phyloP scores from a whole-genome alignment of 495 filamentous ascomycete genomes.

The Penicillium crystallinum region DNA sequence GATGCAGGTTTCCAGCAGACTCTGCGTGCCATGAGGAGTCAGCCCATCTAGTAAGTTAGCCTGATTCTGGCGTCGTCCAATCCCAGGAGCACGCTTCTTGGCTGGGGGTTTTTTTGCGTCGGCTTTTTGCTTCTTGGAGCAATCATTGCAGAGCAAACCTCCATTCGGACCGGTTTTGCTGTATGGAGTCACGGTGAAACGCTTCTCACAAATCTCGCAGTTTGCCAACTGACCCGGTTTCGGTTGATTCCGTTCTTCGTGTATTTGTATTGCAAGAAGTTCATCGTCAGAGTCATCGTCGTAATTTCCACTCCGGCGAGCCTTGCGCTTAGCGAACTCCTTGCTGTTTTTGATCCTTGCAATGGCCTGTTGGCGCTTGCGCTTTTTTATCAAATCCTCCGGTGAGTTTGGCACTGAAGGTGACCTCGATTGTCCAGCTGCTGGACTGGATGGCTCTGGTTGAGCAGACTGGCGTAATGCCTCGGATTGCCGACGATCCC shows the following conservation, averaged over 20 bases:
- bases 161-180: slow-evolving; percentile 75
- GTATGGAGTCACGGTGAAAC: slow-evolving; percentile 93
- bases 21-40: slow-evolving; percentile 61
- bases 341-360: slow-evolving; percentile 76
- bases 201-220: slow-evolving; percentile 77
- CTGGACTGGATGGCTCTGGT: slow-evolving; percentile 8
- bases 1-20: slow-evolving; percentile 71
- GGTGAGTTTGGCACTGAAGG: slow-evolving; percentile 33
- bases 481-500: slow-evolving; percentile 44
- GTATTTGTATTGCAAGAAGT: slow-evolving; percentile 45
- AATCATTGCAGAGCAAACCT: slow-evolving; percentile 77
- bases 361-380: slow-evolving; percentile 58
- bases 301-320: slow-evolving; percentile 43
- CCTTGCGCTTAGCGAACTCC: slow-evolving; percentile 56
- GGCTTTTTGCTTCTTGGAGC: slow-evolving; percentile 69
- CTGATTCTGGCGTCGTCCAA: slow-evolving; percentile 63
- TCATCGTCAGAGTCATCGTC: slow-evolving; percentile 49
- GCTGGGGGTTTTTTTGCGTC: slow-evolving; percentile 56
- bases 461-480: slow-evolving; percentile 14
- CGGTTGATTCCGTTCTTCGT: slow-evolving; percentile 58
- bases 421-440: slow-evolving; percentile 9
- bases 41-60: slow-evolving; percentile 75
- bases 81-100: slow-evolving; percentile 51
- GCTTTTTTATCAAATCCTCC: slow-evolving; percentile 54
- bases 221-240: slow-evolving; percentile 82